Percentiles rank a stretch among this genome's conserved stretches.
phyloP scores from a whole-genome alignment of 441 rosid genomes.

The Sinapis alba region DNA sequence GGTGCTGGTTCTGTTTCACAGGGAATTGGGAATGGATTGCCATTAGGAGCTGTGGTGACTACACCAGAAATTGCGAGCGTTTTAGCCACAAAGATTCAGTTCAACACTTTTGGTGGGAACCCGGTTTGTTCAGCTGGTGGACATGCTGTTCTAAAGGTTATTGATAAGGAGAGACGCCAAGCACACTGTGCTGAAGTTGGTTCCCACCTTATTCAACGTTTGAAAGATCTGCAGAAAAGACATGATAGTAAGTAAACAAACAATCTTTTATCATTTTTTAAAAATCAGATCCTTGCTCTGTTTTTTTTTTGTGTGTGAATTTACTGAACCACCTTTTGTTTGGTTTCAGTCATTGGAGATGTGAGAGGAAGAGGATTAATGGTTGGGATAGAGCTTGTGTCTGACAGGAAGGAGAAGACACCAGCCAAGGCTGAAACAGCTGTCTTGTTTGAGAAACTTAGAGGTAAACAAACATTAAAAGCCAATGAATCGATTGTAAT shows the following conservation, averaged over 20 bases:
- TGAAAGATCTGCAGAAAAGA: constrained; percentile 65
- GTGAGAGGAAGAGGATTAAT: constrained; percentile 87
- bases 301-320: not conserved
- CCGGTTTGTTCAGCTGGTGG: constrained; percentile 97
- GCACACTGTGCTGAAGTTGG: constrained; percentile 75
- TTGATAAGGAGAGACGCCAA: constrained; percentile 86
- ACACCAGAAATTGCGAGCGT: constrained; percentile 88
- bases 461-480: constrained; percentile 52
- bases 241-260: constrained; percentile 61
- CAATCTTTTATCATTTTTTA: not conserved
- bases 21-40: constrained; percentile 97
- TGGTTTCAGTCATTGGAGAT: constrained; percentile 79
- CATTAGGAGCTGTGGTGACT: constrained; percentile 89
- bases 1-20: not conserved
- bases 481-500: not conserved
- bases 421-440: constrained; percentile 88
- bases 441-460: constrained; percentile 73
- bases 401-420: constrained; percentile 71
- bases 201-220: constrained; percentile 67
- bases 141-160: constrained; percentile 77
- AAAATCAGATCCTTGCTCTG: not conserved
- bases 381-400: constrained; percentile 86
- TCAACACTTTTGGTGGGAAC: constrained; percentile 90
- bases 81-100: constrained; percentile 75
- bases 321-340: not conserved